phyloP scores from a whole-genome alignment of 225 moss, liverwort and hornwort species.

The Polytrichum formosum region DNA sequence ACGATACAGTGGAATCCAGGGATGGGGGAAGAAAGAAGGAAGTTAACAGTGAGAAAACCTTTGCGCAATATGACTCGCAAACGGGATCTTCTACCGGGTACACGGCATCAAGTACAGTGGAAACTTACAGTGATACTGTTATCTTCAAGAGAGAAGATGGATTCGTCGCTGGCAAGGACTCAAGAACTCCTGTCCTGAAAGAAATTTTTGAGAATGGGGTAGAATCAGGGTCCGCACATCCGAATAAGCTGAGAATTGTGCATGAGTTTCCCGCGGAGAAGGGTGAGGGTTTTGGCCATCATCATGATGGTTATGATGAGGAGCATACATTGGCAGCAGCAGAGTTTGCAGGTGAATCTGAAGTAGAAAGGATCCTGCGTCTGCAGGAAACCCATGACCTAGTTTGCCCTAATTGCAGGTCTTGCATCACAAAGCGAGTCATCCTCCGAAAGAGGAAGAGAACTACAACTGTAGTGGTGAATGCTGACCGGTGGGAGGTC shows the following conservation, averaged over 20 bases:
- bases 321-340: slow-evolving; percentile 4
- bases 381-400: slow-evolving; percentile 81
- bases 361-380: slow-evolving; percentile 65
- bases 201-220: slow-evolving; percentile 33
- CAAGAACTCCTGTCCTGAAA: slow-evolving; percentile 24
- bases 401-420: slow-evolving; percentile 73
- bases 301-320: background rate
- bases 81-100: slow-evolving; percentile 12
- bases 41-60: slow-evolving; percentile 29
- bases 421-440: slow-evolving; percentile 79
- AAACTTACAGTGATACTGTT: slow-evolving; percentile 48
- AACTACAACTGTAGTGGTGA: slow-evolving; percentile 16
- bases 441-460: slow-evolving; percentile 86
- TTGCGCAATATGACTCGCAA: slow-evolving; percentile 25
- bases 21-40: slow-evolving; percentile 23
- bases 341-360: slow-evolving; percentile 42
- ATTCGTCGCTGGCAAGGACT: slow-evolving; percentile 26
- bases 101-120: slow-evolving; percentile 24
- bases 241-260: slow-evolving; percentile 34
- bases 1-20: slow-evolving; percentile 5
- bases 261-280: slow-evolving; percentile 45
- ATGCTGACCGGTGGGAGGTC: slow-evolving; percentile 30
- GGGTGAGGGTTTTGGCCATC: background rate
- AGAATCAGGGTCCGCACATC: slow-evolving; percentile 17
- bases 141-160: slow-evolving; percentile 49